Conservation (phyloP, 805 yeast genomes). For the Wickerhamomyces canadensis region DNA sequence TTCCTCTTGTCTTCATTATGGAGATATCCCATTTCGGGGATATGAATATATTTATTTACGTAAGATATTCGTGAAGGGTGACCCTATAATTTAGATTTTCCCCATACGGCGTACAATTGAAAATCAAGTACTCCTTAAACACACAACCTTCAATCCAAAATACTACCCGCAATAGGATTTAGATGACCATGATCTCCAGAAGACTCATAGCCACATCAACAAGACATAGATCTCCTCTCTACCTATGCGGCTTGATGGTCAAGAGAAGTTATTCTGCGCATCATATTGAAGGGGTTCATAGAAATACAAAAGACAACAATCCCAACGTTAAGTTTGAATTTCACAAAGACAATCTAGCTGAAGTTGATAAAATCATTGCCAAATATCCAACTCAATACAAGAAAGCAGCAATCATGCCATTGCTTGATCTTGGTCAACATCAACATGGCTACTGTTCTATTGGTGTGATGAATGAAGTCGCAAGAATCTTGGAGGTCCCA, state of each 20-base stretch:
- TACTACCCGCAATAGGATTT: too few relatives aligned
- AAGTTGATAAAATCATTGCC: slow-evolving; percentile 69
- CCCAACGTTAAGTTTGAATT: slow-evolving; percentile 68
- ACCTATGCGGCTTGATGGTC: neutral
- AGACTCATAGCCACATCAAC: too few relatives aligned
- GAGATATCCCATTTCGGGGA: too few relatives aligned
- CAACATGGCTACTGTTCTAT: slow-evolving; percentile 83
- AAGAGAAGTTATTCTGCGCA: slow-evolving; percentile 4
- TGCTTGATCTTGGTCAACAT: slow-evolving; percentile 81
- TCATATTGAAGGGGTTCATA: slow-evolving; percentile 46
- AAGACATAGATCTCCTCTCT: too few relatives aligned
- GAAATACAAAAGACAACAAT: slow-evolving; percentile 66
- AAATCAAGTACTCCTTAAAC: too few relatives aligned
- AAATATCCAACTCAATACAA: slow-evolving; percentile 85
- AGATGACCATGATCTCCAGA: neutral
- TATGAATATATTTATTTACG: too few relatives aligned
- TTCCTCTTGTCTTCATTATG: too few relatives aligned
- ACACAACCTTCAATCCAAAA: too few relatives aligned
- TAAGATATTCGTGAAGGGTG: too few relatives aligned
- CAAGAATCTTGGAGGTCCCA: slow-evolving; percentile 78
- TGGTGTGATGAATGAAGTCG: slow-evolving; percentile 86
- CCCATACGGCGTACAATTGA: too few relatives aligned
- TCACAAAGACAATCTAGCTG: slow-evolving; percentile 51
- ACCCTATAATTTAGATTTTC: too few relatives aligned
- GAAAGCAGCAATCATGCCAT: slow-evolving; percentile 85